phyloP scores from a whole-genome alignment of 148 eudicot species.

The Dianthus caryophyllus region DNA sequence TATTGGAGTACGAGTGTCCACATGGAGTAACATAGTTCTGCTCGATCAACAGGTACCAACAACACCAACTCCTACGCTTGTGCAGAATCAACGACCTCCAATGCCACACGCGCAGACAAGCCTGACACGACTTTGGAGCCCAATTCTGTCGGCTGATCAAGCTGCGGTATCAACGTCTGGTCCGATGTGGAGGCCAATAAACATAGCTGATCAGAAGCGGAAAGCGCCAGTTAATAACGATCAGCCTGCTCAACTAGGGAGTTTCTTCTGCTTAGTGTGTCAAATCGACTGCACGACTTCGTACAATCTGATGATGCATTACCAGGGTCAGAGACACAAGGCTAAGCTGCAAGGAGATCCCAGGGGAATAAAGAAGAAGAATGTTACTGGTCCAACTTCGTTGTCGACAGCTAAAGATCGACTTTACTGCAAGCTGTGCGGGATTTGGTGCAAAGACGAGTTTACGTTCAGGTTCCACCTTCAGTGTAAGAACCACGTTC shows the following conservation, averaged over 20 bases:
- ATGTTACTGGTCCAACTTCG: neutral
- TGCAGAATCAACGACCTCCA: conserved; percentile 12
- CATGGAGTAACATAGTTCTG: no score
- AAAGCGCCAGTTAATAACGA: neutral
- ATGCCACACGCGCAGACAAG: neutral
- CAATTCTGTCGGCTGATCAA: neutral
- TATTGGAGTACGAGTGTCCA: no score
- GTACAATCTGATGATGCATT: conserved; percentile 22
- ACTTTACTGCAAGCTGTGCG: conserved; percentile 19
- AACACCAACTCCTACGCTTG: neutral
- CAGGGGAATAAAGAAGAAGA: conserved; percentile 18
- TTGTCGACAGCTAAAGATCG: conserved; percentile 11
- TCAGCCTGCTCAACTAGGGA: conserved; percentile 5
- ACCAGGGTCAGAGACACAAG: conserved; percentile 25
- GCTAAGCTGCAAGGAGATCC: conserved; percentile 9
- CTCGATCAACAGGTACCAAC: no score
- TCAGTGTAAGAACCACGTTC: conserved; percentile 21
- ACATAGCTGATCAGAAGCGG: conserved; percentile 3
- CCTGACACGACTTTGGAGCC: neutral
- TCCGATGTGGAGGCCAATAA: conserved; percentile 11
- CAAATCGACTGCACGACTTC: conserved; percentile 27
- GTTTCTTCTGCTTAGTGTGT: conserved; percentile 23
- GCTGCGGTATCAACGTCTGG: neutral
- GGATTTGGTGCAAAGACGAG: conserved; percentile 28
- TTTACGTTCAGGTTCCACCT: conserved; percentile 20